Evolutionary conservation across 1,284 basidiomycete genomes (phyloP).

Genomic region (Heterobasidion annosum): DNA sequence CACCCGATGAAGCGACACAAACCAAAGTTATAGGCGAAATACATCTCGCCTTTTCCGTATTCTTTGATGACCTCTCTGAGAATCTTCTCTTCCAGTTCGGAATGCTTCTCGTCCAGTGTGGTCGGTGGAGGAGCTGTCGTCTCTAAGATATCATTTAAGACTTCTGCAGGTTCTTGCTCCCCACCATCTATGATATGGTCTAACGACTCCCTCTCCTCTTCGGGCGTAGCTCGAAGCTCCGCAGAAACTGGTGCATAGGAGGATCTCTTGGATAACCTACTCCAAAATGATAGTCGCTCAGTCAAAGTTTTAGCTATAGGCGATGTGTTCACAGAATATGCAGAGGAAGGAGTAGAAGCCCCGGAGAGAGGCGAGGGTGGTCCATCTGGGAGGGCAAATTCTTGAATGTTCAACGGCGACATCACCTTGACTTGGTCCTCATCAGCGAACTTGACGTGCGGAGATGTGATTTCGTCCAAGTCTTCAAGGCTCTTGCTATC

Average conservation of each 20-base stretch:
- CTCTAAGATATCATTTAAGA: slow-evolving; percentile 45
- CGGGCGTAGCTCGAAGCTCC: slow-evolving; percentile 15
- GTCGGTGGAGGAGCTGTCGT: slow-evolving; percentile 49
- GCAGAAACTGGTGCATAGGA: slow-evolving; percentile 12
- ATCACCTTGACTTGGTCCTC: slow-evolving; percentile 32
- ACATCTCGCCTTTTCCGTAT: slow-evolving; percentile 73
- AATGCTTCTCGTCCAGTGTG: slow-evolving; percentile 54
- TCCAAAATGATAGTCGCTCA: slow-evolving; percentile 67
- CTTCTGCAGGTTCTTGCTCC: slow-evolving; percentile 37
- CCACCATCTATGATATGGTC: slow-evolving; percentile 42
- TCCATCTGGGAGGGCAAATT: slow-evolving; percentile 15
- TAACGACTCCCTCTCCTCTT: slow-evolving; percentile 30
- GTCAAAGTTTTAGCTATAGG: slow-evolving; percentile 55
- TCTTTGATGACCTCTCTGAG: slow-evolving; percentile 64
- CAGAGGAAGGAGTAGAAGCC: slow-evolving; percentile 44
- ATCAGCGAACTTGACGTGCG: slow-evolving; percentile 39
- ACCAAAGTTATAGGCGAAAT: slow-evolving; percentile 76
- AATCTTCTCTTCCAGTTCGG: slow-evolving; percentile 69
- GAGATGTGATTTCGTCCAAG: slow-evolving; percentile 8
- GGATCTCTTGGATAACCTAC: slow-evolving; percentile 35
- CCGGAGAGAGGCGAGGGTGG: slow-evolving; percentile 36
- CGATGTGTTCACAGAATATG: slow-evolving; percentile 34
- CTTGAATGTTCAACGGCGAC: slow-evolving; percentile 20
- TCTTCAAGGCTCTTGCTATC: slow-evolving; percentile 3
- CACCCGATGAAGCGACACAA: neutral